These are phyloP conservation scores for Blastocystis hominis DNA, from an alignment of 352 stramenopile genomes.

Conservation along the genomic window DNA sequence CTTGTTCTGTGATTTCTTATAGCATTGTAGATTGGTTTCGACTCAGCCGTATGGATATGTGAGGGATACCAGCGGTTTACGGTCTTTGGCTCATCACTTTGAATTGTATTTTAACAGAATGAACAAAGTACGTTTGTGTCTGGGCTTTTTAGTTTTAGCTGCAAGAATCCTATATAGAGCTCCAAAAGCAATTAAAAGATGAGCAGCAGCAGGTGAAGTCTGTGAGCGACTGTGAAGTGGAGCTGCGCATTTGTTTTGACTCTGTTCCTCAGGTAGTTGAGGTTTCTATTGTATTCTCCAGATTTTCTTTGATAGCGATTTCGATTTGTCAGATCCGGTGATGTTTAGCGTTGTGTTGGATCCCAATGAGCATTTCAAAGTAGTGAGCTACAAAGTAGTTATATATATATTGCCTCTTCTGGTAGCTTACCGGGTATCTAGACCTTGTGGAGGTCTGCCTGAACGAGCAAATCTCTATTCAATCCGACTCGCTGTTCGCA, in stretches of 20 bases:
- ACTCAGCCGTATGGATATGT: constrained; percentile 18
- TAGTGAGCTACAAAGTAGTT: constrained; percentile 28
- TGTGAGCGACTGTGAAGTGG: neutral
- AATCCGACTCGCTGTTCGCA: constrained; percentile 19
- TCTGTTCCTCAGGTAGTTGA: neutral
- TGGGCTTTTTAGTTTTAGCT: neutral
- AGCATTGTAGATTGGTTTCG: neutral
- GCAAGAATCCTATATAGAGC: neutral
- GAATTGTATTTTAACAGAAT: constrained; percentile 41
- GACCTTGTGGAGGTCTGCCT: constrained; percentile 36
- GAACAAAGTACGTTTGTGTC: neutral
- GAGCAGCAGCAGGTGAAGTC: constrained; percentile 12
- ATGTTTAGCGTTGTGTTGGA: constrained; percentile 20
- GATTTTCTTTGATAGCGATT: constrained; percentile 14
- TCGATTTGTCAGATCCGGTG: constrained; percentile 25
- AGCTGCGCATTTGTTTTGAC: constrained; percentile 13
- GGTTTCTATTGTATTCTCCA: neutral
- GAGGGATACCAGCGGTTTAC: neutral
- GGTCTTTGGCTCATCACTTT: constrained; percentile 13
- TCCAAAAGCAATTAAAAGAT: neutral
- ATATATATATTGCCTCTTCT: neutral
- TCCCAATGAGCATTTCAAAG: constrained; percentile 38
- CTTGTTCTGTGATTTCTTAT: neutral
- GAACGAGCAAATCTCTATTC: constrained; percentile 28
- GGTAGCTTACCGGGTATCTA: neutral